These are phyloP conservation scores for Sporothrix variecibatus DNA, from an alignment of 2,329 filamentous ascomycete species.

Conservation along the genomic window DNA sequence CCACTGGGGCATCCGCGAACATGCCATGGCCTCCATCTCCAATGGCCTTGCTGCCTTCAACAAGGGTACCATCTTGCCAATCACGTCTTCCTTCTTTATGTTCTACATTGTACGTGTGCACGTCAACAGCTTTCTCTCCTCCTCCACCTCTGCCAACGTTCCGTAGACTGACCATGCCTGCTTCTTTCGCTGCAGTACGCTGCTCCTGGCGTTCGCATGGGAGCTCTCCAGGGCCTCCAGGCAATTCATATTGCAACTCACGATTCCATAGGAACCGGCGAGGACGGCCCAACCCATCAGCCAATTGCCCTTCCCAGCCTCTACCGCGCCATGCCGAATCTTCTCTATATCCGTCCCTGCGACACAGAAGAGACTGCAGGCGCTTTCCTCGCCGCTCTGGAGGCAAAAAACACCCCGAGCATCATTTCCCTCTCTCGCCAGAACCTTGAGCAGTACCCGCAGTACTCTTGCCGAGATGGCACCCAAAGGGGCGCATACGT, in stretches of 20 bases:
- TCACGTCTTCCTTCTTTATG: slow-evolving; percentile 60
- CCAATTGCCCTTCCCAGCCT: slow-evolving; percentile 59
- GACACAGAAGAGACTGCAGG: slow-evolving; percentile 61
- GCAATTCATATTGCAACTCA: slow-evolving; percentile 63
- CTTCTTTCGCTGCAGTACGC: slow-evolving; percentile 32
- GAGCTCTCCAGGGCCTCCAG: slow-evolving; percentile 56
- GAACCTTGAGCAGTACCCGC: slow-evolving; percentile 39
- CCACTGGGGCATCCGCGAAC: slow-evolving; percentile 62
- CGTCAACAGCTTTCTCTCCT: too few relatives aligned
- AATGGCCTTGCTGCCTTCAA: slow-evolving; percentile 61
- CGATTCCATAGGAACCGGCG: slow-evolving; percentile 60
- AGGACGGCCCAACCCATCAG: slow-evolving; percentile 65
- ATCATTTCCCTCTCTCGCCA: slow-evolving; percentile 48
- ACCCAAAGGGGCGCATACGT: slow-evolving; percentile 46
- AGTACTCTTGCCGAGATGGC: slow-evolving; percentile 42
- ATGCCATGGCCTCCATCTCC: slow-evolving; percentile 60
- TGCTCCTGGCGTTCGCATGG: slow-evolving; percentile 46
- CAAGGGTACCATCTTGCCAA: slow-evolving; percentile 49
- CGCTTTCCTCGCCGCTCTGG: slow-evolving; percentile 45
- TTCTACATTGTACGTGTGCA: slow-evolving; percentile 45
- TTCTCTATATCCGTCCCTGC: slow-evolving; percentile 61
- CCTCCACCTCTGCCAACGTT: too few relatives aligned
- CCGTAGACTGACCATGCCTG: too few relatives aligned
- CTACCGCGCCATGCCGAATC: slow-evolving; percentile 64
- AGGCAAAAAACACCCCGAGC: slow-evolving; percentile 40